These are phyloP conservation scores for Dioscorea cayenensis DNA, from an alignment of 116 monocot species.

Conservation along the genomic window DNA sequence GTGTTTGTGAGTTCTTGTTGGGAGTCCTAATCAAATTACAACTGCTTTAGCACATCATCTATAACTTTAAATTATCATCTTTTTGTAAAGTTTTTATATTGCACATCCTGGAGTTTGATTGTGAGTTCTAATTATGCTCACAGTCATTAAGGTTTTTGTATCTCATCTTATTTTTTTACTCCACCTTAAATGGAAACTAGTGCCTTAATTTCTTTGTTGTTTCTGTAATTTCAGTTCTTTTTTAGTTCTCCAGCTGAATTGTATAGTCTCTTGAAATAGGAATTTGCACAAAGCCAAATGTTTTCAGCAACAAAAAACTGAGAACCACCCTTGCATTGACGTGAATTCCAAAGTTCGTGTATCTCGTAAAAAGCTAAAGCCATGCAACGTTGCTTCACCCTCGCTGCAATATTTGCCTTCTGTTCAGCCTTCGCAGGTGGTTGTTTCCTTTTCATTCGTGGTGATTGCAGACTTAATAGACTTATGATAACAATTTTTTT, in stretches of 20 bases:
- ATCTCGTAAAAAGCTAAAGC: conserved; percentile 26
- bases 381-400: background rate
- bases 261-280: conserved; percentile 8
- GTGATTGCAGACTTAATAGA: background rate
- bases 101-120: no score
- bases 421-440: conserved; percentile 12
- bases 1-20: no score
- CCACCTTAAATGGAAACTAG: background rate
- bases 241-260: background rate
- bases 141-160: conserved; percentile 28
- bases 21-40: no score
- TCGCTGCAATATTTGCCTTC: conserved; percentile 10
- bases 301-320: conserved; percentile 1
- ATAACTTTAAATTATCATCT: no score
- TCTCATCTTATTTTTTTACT: background rate
- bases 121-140: no score
- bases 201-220: background rate
- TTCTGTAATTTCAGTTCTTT: background rate
- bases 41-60: no score
- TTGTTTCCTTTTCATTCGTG: background rate
- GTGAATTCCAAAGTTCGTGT: conserved; percentile 1
- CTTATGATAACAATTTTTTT: background rate
- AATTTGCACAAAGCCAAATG: conserved; percentile 8
- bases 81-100: no score
- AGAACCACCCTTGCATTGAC: conserved; percentile 7